Base-by-base conservation (phyloP, 225 moss, liverwort and hornwort species). In the Sphagnum contortum region DNA sequence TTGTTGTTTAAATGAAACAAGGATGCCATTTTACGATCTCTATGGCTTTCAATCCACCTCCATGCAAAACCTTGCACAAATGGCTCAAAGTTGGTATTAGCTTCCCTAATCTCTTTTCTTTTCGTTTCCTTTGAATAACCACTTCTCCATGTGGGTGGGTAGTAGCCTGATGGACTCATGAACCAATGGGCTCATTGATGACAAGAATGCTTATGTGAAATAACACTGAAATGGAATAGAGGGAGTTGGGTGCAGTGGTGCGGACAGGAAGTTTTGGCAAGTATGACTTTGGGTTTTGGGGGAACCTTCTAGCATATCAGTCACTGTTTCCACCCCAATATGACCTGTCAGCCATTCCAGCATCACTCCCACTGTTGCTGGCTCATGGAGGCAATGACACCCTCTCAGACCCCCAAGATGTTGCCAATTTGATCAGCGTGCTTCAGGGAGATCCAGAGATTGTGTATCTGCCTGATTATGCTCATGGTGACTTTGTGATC, bases 371-470 rank as follows among this genome's bases (percentile, higher is more conserved):
- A 62, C 68, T 86, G 5, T 48, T 86, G 13, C 72, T 86, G 0
- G 85, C 77, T 1, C 79, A 81, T 2, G 85, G 85, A 44, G 85
- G 85, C 14, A 70, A 79, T 46, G 82, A 86, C n/a, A 79, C 82
- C 0, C 76, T 86, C 0, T 77, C 85, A 0, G 82, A 86, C 65
- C 53, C 72, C 0, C 67, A 70, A 5, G 85, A 86, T 13, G 85
- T 86, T n/a, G 49, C 54, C 0, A 59, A 72, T 0, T 10, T 86
- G 61, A 52, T 82, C 0, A 29, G 45, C 2, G 74, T 6, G 0
- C 48, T 81, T 59, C 59, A 68, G 57, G 72, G 75, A 47, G 64
- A 66, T 0, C 81, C 85, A 1, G 64, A 76, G 74, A 73, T 81
- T 0, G 12, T 86, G 3, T 74, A 10, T 50, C 55, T 82, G 7